Evolutionary conservation across 345 rosid species (phyloP).

Genomic region (Euphorbia lathyris): DNA sequence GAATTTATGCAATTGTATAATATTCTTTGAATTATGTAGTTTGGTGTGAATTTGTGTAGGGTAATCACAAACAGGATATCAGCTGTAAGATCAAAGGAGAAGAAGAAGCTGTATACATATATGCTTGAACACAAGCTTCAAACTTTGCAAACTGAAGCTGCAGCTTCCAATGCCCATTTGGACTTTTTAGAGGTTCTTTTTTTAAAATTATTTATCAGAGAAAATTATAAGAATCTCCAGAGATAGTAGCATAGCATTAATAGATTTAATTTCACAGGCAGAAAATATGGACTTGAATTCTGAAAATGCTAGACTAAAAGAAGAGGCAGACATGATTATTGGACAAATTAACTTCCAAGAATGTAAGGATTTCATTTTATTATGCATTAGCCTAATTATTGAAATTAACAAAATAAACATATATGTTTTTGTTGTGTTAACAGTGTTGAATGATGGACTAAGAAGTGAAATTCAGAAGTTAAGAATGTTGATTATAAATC

Average conservation of each 20-base stretch:
- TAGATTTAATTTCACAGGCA: conserved; percentile 6
- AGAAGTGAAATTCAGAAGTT: not conserved
- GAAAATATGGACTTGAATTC: conserved; percentile 10
- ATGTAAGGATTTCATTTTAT: conserved; percentile 25
- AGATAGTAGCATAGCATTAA: no score
- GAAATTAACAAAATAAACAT: no score
- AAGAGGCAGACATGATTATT: not conserved
- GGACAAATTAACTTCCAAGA: conserved; percentile 18
- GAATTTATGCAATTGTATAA: no score
- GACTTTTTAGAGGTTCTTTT: conserved; percentile 12
- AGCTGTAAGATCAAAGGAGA: conserved; percentile 26
- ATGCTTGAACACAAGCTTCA: conserved; percentile 19
- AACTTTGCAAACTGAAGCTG: not conserved
- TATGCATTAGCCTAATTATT: no score
- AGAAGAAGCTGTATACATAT: conserved; percentile 15
- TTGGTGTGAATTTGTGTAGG: conserved; percentile 7
- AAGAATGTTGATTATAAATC: not conserved
- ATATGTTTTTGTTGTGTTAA: not conserved
- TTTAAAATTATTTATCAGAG: no score
- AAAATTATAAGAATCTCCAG: no score
- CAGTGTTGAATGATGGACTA: conserved; percentile 9
- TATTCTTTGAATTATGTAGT: no score
- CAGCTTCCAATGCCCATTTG: not conserved
- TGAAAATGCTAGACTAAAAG: conserved; percentile 13
- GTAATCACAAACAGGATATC: conserved; percentile 23